Base-by-base conservation (phyloP, 2,329 filamentous ascomycete species). In the Colletotrichum tofieldiae region DNA sequence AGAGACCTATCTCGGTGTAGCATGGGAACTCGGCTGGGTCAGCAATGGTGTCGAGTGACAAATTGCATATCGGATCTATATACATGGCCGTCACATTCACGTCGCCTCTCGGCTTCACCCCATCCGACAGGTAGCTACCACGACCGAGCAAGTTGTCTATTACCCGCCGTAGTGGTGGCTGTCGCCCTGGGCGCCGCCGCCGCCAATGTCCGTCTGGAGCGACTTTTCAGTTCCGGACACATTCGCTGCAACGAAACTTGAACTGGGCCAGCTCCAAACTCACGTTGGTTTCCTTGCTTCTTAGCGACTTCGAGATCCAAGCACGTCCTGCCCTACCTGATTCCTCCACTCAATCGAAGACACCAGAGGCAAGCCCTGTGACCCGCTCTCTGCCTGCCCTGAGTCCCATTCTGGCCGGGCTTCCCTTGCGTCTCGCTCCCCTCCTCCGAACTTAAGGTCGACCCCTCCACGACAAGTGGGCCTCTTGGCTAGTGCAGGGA, bases 401-500 rank as follows among this genome's bases (percentile, higher is more conserved):
- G 32, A 32, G 32, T 49, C 37, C 23, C 32, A 45, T 56, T 56
- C 49, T 70, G 43, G 26, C 52, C 35, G 23, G 49, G 47, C 37
- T 58, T 60, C 64, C 67, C 63, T 61, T 67, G 26, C 67, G 35
- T 54, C 54, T 58, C 12, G 11, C 52, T 20, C 32, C 32, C 60
- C n/a, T 45, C 55, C 37, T 55, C 37, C 62, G 32, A 61, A 54
- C 45, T 47, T 59, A 60, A 56, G 41, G 61, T 37, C 26, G 43
- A 32, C 64, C 23, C 55, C 26, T 35, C 37, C 39, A 32, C 35
- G 29, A 39, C 32, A 41, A 61, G 55, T 64, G 70, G 70, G 60
- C 23, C 39, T 7, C 9, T 35, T 58, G 32, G 41, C 78, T 81
- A 75, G 81, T 79, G 78, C 76, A 77, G 77, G 79, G 78, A 75